These are phyloP conservation scores for Pelargonium exstipulatum DNA, from an alignment of 441 rosid species.

Conservation along the genomic window DNA sequence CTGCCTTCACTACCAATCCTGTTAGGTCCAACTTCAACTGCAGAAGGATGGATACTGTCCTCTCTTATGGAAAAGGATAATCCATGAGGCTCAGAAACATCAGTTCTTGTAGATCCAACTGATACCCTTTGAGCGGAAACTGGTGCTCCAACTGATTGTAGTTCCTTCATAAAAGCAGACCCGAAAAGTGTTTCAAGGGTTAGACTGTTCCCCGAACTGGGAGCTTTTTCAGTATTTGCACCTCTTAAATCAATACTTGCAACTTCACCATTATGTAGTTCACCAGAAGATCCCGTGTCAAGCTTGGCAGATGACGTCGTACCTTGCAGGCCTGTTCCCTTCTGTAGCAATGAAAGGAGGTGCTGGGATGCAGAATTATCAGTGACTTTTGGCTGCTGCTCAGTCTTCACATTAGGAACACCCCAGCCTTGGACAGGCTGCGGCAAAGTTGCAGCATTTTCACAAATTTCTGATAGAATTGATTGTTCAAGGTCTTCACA, in stretches of 20 bases:
- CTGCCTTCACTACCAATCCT: conserved; percentile 33
- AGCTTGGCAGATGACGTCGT: conserved; percentile 24
- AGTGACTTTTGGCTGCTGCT: conserved; percentile 41
- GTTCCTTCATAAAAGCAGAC: conserved; percentile 87
- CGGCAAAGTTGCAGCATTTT: conserved; percentile 33
- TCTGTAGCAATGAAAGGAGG: conserved; percentile 81
- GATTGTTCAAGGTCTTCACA: conserved; percentile 99
- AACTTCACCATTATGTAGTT: conserved; percentile 25
- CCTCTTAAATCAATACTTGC: conserved; percentile 32
- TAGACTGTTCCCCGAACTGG: conserved; percentile 44
- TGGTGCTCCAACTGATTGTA: conserved; percentile 75
- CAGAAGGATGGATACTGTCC: conserved; percentile 30
- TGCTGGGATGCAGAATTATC: conserved; percentile 76
- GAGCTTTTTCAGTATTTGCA: conserved; percentile 29
- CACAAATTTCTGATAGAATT: conserved; percentile 61
- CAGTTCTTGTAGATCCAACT: conserved; percentile 35
- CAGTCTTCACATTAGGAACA: conserved; percentile 31
- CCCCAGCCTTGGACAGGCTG: conserved; percentile 33
- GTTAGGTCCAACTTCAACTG: conserved; percentile 32
- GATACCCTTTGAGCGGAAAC: conserved; percentile 38
- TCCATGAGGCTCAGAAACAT: conserved; percentile 41
- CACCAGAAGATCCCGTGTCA: conserved; percentile 32
- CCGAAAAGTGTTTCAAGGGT: conserved; percentile 96
- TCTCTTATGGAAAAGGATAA: conserved; percentile 26
- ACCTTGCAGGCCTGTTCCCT: conserved; percentile 38